Percentiles rank a stretch among this genome's conserved stretches.
These are phyloP conservation scores for Nepenthes mirabilis DNA, from an alignment of 148 eudicot genomes.

Conservation along the genomic window DNA sequence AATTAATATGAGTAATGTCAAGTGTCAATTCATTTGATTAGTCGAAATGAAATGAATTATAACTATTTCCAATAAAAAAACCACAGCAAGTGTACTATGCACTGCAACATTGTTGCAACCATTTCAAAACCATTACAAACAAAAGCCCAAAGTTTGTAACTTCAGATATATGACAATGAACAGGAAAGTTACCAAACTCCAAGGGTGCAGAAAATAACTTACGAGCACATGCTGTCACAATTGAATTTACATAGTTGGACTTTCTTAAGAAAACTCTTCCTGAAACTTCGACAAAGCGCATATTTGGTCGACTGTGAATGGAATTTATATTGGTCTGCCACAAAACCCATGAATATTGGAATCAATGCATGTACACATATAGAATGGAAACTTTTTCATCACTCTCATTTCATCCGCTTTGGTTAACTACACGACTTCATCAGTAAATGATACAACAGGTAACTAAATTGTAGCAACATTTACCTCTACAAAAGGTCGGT, in stretches of 20 bases:
- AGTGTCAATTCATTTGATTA: no score
- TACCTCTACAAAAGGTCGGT: slow-evolving; percentile 64
- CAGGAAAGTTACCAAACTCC: slow-evolving; percentile 1
- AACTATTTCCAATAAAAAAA: no score
- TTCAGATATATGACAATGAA: not conserved
- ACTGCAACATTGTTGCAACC: not conserved
- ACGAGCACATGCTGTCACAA: slow-evolving; percentile 88
- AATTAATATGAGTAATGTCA: no score
- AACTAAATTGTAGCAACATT: not conserved
- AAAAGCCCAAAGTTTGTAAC: not conserved
- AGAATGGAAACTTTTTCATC: not conserved
- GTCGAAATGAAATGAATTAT: no score
- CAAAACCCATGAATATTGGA: slow-evolving; percentile 1
- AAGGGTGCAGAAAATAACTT: slow-evolving; percentile 15
- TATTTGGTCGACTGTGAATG: slow-evolving; percentile 51
- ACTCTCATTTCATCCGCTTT: no score
- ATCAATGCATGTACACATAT: not conserved
- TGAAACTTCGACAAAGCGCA: slow-evolving; percentile 36
- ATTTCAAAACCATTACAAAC: not conserved
- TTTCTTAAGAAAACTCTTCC: slow-evolving; percentile 65
- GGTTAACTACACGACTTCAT: not conserved
- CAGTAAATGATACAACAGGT: not conserved
- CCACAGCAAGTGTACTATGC: no score
- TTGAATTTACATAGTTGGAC: slow-evolving; percentile 53
- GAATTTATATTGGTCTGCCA: slow-evolving; percentile 63